Percentiles rank a stretch among this genome's conserved stretches.
Conservation (phyloP, 2,329 filamentous ascomycete species). For the Pseudogymnoascus sp. region DNA sequence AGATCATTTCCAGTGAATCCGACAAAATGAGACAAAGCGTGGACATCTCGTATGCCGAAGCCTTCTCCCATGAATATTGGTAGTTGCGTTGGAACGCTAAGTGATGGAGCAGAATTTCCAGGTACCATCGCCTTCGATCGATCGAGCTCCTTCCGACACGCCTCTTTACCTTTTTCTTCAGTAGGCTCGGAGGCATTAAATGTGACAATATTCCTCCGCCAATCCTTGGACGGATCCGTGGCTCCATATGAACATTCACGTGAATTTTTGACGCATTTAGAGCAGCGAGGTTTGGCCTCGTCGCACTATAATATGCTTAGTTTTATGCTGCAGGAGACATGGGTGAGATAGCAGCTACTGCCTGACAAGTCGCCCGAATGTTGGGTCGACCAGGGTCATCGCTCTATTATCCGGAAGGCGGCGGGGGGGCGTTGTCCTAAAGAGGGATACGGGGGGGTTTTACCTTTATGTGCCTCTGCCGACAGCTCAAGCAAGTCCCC, state of each 20-base stretch:
- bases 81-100: not conserved
- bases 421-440: not conserved
- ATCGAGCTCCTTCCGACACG: not conserved
- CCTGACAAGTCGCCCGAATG: not conserved
- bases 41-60: not conserved
- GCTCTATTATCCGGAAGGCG: not conserved
- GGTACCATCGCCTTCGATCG: not conserved
- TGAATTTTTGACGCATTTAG: not conserved
- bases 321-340: not conserved
- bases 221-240: not conserved
- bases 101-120: not conserved
- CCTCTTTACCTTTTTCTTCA: not conserved
- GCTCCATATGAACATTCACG: not conserved
- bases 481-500: not conserved
- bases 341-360: not conserved
- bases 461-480: constrained; percentile 5
- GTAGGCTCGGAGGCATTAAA: not conserved
- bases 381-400: not conserved
- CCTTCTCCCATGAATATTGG: not conserved
- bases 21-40: not conserved
- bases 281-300: not conserved
- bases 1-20: not conserved
- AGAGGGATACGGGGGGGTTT: not conserved
- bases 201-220: not conserved
- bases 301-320: constrained; percentile 4